Evolutionary conservation across 2,329 filamentous ascomycete genomes (phyloP).

Genomic region (Xylariaceae sp.): DNA sequence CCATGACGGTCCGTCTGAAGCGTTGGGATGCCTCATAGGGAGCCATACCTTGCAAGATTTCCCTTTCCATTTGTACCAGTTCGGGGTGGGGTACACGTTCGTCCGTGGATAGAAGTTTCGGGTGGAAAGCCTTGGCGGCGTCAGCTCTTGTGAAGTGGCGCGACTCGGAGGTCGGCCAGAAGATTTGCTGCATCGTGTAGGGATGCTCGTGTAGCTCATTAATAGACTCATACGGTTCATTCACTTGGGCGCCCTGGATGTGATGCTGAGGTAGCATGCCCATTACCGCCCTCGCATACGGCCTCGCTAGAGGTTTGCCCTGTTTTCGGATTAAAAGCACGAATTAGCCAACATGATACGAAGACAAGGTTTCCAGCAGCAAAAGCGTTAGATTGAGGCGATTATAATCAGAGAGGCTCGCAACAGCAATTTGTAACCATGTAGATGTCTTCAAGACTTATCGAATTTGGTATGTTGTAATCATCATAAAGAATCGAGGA

Average conservation of each 20-base stretch:
- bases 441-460: constrained; percentile 99
- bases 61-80: constrained; percentile 51
- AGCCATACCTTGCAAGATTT: constrained; percentile 36
- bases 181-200: constrained; percentile 58
- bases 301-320: constrained; percentile 69
- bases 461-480: constrained; percentile 71
- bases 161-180: constrained; percentile 58
- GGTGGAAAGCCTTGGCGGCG: constrained; percentile 59
- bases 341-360: constrained; percentile 13
- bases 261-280: constrained; percentile 72
- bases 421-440: constrained; percentile 79
- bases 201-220: constrained; percentile 61
- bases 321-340: constrained; percentile 33
- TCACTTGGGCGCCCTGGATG: constrained; percentile 47
- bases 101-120: constrained; percentile 55
- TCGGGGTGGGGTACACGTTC: constrained; percentile 57
- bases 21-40: constrained; percentile 34
- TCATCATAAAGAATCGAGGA: constrained; percentile 45
- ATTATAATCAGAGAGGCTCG: constrained; percentile 63
- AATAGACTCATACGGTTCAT: constrained; percentile 50
- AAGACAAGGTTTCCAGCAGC: constrained; percentile 18
- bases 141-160: constrained; percentile 58
- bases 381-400: constrained; percentile 18
- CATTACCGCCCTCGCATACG: constrained; percentile 71
- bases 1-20: constrained; percentile 37